These are phyloP conservation scores for Talaromyces trachyspermus DNA, from an alignment of 495 filamentous ascomycete genomes.

Conservation along the genomic window DNA sequence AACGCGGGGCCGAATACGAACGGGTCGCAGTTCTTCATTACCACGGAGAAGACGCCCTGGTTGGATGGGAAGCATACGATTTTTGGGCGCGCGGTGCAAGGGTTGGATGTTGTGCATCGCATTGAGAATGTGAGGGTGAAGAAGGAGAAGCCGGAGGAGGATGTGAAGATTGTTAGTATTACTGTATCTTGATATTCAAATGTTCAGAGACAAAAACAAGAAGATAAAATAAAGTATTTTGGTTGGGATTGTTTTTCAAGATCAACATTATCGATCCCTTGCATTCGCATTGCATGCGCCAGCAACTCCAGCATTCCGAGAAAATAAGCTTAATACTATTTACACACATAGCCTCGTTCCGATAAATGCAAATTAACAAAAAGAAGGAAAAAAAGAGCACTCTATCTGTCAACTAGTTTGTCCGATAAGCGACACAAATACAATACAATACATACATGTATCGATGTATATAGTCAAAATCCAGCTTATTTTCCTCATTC, in stretches of 20 bases:
- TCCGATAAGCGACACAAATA: no score
- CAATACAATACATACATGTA: neutral
- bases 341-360: neutral
- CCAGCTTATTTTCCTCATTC: neutral
- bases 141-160: conserved; percentile 94
- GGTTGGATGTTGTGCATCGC: conserved; percentile 89
- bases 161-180: conserved; percentile 96
- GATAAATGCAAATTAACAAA: neutral
- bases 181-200: conserved; percentile 20
- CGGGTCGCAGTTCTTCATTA: conserved; percentile 93
- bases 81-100: conserved; percentile 83
- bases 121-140: conserved; percentile 90
- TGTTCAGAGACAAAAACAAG: neutral
- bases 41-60: conserved; percentile 95
- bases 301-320: conserved; percentile 1
- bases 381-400: neutral
- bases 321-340: neutral
- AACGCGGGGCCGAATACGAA: conserved; percentile 85
- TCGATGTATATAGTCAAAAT: neutral
- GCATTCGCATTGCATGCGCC: no score
- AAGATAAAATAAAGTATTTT: neutral
- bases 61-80: conserved; percentile 94
- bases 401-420: no score
- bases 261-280: no score
- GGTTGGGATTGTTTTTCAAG: no score